These are phyloP conservation scores for Saccharomyces hybrid DNA, from an alignment of 1,139 yeast species.

Conservation along the genomic window DNA sequence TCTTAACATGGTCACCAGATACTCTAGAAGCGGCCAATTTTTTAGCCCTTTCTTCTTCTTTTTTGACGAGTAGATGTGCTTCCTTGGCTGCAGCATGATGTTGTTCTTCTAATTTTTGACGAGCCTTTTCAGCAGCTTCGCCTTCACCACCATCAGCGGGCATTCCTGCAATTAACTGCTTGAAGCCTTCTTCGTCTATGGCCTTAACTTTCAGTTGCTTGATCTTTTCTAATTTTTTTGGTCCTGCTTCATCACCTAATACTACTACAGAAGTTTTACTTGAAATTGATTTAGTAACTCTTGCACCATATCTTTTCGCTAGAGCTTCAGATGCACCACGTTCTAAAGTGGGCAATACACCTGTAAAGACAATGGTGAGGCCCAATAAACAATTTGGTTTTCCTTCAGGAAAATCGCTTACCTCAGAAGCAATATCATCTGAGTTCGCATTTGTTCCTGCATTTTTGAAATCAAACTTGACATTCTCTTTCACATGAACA, in stretches of 20 bases:
- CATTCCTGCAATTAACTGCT: constrained; percentile 68
- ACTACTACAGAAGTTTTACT: constrained; percentile 85
- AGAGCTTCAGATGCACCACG: constrained; percentile 68
- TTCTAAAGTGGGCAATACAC: constrained; percentile 71
- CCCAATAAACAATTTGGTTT: constrained; percentile 80
- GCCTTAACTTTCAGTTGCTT: constrained; percentile 67
- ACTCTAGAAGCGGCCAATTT: constrained; percentile 21
- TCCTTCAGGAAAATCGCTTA: constrained; percentile 50
- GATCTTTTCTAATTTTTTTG: constrained; percentile 79
- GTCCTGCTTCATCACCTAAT: constrained; percentile 94
- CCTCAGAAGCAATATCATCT: constrained; percentile 10
- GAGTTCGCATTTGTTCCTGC: constrained; percentile 8
- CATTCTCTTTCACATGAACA: constrained; percentile 29
- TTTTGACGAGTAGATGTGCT: constrained; percentile 42
- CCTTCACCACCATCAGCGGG: constrained; percentile 92
- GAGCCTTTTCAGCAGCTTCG: constrained; percentile 64
- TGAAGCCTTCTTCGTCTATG: constrained; percentile 80
- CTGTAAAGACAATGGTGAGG: constrained; percentile 87
- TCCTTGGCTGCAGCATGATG: constrained; percentile 47
- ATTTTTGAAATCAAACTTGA: constrained; percentile 22
- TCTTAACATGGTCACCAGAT: constrained; percentile 19
- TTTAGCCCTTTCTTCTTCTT: constrained; percentile 13
- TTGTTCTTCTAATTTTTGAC: constrained; percentile 59
- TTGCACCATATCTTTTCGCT: constrained; percentile 89
- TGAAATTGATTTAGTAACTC: constrained; percentile 80